Evolutionary conservation across 1,139 yeast genomes (phyloP), one percentile per base, ranked within the genome.

Genomic region (Geotrichum phurueaensis): DNA sequence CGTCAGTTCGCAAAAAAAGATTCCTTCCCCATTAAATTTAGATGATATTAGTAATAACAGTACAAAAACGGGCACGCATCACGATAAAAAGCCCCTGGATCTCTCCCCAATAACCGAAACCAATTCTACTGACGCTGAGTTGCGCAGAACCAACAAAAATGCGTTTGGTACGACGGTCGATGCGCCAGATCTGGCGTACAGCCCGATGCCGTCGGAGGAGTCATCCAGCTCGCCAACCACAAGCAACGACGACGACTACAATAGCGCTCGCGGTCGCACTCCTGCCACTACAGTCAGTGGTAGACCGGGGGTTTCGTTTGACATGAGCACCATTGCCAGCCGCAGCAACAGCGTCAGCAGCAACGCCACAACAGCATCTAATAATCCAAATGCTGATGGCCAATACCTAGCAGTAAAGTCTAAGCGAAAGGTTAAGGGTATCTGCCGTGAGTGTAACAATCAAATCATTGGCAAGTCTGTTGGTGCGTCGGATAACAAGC

Each of bases 401-500:
- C 47, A 39, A 7, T n/a, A 39, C n/a, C 2, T 13, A 9, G 5
- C 47, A 13, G 47, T 18, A 9, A 39, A 39, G 22, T 2, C 22
- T 39, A 39, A 39, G 20, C 47, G 27, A 7, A 45, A 53, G 15
- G 29, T 60, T 36, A 62, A 57, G 45, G 64, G 64, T 13, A 58
- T 58, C 9, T 62, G 64, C 67, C 72, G 79, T 7, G 79, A 78
- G 12, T 92, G 99, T 76, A 70, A 73, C 10, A 67, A 72, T 33
- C 74, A 71, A 25, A 82, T 86, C 50, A 70, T 65, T 57, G 85
- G 78, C 52, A 83, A 78, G 76, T 82, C 80, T 63, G 83, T 94
- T n/a, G 87, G 84, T 71, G 89, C 97, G 51, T 85, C 83, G 65
- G 90, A 89, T 57, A 87, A 87, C 25, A 92, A 87, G 67, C 76